Base-by-base conservation (phyloP, 2,329 filamentous ascomycete species). In the Diatrype stigma region DNA sequence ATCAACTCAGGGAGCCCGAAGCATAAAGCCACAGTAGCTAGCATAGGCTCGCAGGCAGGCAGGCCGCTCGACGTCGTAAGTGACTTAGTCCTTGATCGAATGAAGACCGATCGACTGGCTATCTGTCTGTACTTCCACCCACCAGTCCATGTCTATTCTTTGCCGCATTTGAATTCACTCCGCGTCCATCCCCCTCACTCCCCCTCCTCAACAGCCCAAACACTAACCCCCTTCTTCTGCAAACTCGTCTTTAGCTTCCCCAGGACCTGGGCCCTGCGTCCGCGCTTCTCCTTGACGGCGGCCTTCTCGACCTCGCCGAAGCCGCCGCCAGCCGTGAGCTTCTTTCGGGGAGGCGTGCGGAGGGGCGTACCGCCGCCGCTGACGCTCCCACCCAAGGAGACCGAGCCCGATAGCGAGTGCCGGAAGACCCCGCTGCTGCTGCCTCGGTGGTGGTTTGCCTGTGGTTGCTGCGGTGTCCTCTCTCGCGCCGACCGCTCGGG, bases 261-360 rank as follows among this genome's bases (percentile, higher is more conserved):
- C 26, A 82, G 68, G 8, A 84, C 76, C 3, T 73, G 76, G 59
- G 75, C 75, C 57, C 81, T 73, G 54, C 72, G 76, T n/a, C 73
- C 73, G 55, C 75, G 69, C 66, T 78, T 81, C 51, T 75, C 72
- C 67, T 76, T 81, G 50, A 86, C 64, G 26, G 73, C 73, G 26
- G 69, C 69, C 70, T 83, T 85, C 63, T 87, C 84, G 48, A 78
- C 74, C 30, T 73, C 70, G 51, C 76, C 82, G 58, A 82, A 86
- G 17, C 81, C 81, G 53, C 76, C 10, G 6, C 10, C 26, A 10
- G n/a, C n/a, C n/a, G 26, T 83, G 51, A 86, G 60, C 72, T 84
- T 86, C 71, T 81, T 85, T 42, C 81, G 71, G 2, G 80, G 78
- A 23, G 80, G 73, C 19, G 77, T 78, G 53, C 67, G 60, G 42